Percentiles rank a stretch among this genome's conserved stretches.
These are phyloP conservation scores for Hysterangium stoloniferum DNA, from an alignment of 768 basidiomycete genomes.

Conservation along the genomic window DNA sequence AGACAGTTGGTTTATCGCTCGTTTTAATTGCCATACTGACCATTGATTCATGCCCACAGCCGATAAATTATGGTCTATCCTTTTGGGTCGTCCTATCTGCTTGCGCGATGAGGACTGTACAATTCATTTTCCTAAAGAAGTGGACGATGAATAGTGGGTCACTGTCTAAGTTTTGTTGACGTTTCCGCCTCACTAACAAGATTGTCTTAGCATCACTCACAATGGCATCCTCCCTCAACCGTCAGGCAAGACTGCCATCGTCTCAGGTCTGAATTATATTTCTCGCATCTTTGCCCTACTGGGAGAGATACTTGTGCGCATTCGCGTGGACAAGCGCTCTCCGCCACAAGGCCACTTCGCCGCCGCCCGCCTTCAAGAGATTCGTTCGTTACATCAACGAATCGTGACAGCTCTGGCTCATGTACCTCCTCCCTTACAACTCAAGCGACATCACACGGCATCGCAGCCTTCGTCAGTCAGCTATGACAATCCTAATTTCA, in stretches of 20 bases:
- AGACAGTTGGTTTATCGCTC: neutral
- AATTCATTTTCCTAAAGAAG: slow-evolving; percentile 78
- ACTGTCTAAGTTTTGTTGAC: slow-evolving; percentile 22
- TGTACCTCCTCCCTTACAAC: slow-evolving; percentile 64
- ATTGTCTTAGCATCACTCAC: slow-evolving; percentile 59
- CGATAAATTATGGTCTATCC: slow-evolving; percentile 84
- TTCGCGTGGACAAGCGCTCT: slow-evolving; percentile 79
- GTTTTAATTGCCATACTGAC: slow-evolving; percentile 10
- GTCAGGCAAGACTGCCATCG: slow-evolving; percentile 75
- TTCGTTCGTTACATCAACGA: slow-evolving; percentile 69
- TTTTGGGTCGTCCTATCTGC: slow-evolving; percentile 78
- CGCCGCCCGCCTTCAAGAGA: slow-evolving; percentile 76
- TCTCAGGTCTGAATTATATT: slow-evolving; percentile 82
- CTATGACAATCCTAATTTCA: slow-evolving; percentile 63
- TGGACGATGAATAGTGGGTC: slow-evolving; percentile 85
- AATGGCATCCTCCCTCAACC: slow-evolving; percentile 80
- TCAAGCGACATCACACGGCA: slow-evolving; percentile 48
- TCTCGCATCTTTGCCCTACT: slow-evolving; percentile 80
- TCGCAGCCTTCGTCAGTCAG: slow-evolving; percentile 44
- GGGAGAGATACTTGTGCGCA: slow-evolving; percentile 80
- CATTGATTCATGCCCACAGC: slow-evolving; percentile 35
- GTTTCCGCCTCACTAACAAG: slow-evolving; percentile 23
- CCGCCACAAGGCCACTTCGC: slow-evolving; percentile 82
- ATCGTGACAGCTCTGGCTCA: slow-evolving; percentile 69
- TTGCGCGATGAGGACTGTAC: slow-evolving; percentile 88